Conservation (phyloP, 805 yeast genomes). For the Lipomyces mesembrius region DNA sequence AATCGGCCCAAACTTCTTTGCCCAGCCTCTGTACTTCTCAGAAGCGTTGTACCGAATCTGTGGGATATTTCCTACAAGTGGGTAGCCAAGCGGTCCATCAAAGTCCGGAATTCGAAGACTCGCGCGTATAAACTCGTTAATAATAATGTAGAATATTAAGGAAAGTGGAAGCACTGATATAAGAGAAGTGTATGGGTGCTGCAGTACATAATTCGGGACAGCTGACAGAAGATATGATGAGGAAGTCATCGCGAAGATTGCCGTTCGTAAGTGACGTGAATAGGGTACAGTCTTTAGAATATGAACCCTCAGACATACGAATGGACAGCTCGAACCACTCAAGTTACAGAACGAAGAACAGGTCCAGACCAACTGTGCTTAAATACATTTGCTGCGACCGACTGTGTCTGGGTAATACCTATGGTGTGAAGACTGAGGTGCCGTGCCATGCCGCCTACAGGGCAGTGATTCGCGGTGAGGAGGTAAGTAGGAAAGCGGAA, state of each 20-base stretch:
- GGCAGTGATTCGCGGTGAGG: neutral
- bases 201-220: neutral
- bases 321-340: too few species aligned
- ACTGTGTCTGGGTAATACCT: too few species aligned
- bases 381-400: too few species aligned
- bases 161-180: neutral
- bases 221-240: neutral
- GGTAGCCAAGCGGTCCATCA: constrained; percentile 37
- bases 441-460: neutral
- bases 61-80: constrained; percentile 37
- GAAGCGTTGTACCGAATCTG: constrained; percentile 35
- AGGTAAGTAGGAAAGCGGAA: neutral
- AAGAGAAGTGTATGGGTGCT: neutral
- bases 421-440: neutral
- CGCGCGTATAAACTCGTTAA: constrained; percentile 19
- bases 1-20: constrained; percentile 48
- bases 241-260: neutral
- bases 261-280: neutral
- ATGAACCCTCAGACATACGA: neutral
- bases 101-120: constrained; percentile 31
- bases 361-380: too few species aligned
- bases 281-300: neutral
- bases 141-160: constrained; percentile 9
- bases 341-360: too few species aligned
- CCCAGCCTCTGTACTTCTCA: constrained; percentile 43